phyloP scores from a whole-genome alignment of 2,329 filamentous ascomycete genomes.

The Huntiella abstrusa region DNA sequence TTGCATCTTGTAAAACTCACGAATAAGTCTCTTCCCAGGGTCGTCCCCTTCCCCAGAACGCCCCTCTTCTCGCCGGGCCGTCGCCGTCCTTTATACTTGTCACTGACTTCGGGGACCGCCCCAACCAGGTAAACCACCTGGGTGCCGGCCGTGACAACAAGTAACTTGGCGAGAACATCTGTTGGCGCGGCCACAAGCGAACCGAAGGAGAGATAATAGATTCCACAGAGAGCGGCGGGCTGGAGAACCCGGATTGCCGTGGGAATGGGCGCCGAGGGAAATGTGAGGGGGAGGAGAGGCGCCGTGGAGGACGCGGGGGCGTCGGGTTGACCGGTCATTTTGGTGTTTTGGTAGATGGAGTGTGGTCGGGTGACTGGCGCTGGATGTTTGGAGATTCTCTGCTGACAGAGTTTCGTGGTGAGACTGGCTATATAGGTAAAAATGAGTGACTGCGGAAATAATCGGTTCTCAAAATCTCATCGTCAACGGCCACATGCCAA shows the following conservation, averaged over 20 bases:
- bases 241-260: constrained; percentile 22
- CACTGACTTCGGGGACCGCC: constrained; percentile 43
- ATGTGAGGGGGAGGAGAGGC: not conserved
- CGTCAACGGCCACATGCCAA: no score
- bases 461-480: no score
- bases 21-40: constrained; percentile 23
- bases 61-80: not conserved
- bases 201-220: constrained; percentile 45
- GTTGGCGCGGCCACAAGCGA: constrained; percentile 53
- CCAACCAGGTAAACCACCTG: constrained; percentile 45
- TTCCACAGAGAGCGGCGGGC: constrained; percentile 43
- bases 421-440: no score
- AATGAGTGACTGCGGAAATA: no score
- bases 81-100: constrained; percentile 16
- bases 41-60: constrained; percentile 26
- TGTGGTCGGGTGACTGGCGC: no score
- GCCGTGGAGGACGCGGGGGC: not conserved
- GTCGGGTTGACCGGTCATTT: not conserved
- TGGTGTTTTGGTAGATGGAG: no score
- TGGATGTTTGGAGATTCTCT: no score
- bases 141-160: constrained; percentile 43
- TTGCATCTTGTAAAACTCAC: constrained; percentile 20
- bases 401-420: no score
- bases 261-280: not conserved
- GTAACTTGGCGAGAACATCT: constrained; percentile 36